These are phyloP conservation scores for Tarenaya hassleriana DNA, from an alignment of 345 rosid genomes.

Conservation along the genomic window DNA sequence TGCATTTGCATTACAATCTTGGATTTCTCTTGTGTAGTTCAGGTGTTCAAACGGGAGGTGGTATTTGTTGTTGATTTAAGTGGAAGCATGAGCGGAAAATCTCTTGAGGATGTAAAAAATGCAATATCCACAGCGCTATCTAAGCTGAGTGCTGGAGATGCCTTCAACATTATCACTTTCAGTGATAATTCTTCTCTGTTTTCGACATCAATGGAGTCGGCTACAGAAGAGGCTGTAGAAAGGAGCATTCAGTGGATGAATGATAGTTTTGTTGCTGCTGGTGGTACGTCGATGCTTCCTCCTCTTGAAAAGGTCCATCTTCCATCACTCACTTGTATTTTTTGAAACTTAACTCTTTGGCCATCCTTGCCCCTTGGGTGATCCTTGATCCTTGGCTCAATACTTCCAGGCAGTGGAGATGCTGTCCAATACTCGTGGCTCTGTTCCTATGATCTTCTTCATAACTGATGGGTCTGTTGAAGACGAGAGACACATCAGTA, in stretches of 20 bases:
- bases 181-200: constrained; percentile 57
- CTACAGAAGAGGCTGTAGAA: constrained; percentile 51
- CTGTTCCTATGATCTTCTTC: constrained; percentile 74
- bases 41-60: constrained; percentile 74
- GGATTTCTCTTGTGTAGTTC: constrained; percentile 15
- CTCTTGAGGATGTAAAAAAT: constrained; percentile 57
- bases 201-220: constrained; percentile 62
- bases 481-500: constrained; percentile 79
- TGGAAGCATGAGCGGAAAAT: constrained; percentile 78
- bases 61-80: constrained; percentile 85
- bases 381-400: constrained; percentile 14
- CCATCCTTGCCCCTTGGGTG: background rate
- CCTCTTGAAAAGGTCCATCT: constrained; percentile 73
- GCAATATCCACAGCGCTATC: constrained; percentile 53
- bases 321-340: constrained; percentile 14
- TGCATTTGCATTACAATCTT: constrained; percentile 7
- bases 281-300: constrained; percentile 60
- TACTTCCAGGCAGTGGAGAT: constrained; percentile 81
- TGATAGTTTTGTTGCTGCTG: constrained; percentile 51
- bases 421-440: constrained; percentile 48
- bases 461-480: constrained; percentile 93
- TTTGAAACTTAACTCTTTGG: background rate
- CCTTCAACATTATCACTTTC: constrained; percentile 76
- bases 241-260: constrained; percentile 65
- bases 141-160: constrained; percentile 60